These are phyloP conservation scores for Fraxinus sp. DNA, from an alignment of 305 asterid genomes.

Conservation along the genomic window DNA sequence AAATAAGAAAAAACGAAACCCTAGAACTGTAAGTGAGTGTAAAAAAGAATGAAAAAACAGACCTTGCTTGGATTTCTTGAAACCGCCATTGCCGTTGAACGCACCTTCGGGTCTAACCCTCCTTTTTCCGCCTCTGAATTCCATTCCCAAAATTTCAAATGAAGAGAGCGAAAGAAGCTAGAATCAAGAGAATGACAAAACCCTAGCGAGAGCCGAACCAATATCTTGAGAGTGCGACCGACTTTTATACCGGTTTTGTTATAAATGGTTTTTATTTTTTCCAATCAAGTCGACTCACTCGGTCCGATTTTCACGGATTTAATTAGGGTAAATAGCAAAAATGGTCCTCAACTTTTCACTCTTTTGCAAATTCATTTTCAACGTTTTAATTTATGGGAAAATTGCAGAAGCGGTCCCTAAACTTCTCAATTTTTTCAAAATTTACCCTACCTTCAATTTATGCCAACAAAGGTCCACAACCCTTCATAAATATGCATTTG, in stretches of 20 bases:
- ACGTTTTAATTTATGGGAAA: too few species aligned
- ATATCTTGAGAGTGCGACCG: not conserved
- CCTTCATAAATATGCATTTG: too few species aligned
- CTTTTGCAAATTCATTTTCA: too few species aligned
- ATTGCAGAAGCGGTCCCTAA: too few species aligned
- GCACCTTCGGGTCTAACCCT: conserved; percentile 51
- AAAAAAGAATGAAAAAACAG: conserved; percentile 2
- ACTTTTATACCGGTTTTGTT: not conserved
- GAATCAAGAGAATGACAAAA: not conserved
- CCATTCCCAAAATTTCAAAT: conserved; percentile 36
- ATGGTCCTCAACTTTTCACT: too few species aligned
- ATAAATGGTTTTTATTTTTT: not conserved
- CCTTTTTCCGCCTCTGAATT: conserved; percentile 51
- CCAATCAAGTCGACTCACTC: too few species aligned
- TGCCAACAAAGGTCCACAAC: too few species aligned
- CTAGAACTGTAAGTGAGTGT: conserved; percentile 5
- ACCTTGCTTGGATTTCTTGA: conserved; percentile 66
- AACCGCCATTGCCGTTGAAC: conserved; percentile 56
- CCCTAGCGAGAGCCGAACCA: conserved; percentile 28
- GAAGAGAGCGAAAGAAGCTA: not conserved
- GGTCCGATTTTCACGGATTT: too few species aligned
- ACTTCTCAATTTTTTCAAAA: too few species aligned
- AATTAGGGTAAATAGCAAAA: too few species aligned
- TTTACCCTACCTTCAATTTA: too few species aligned
- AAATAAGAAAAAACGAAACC: not conserved